phyloP scores from a whole-genome alignment of 192 early-diverging fungal species.

The Coemansia sp. region DNA sequence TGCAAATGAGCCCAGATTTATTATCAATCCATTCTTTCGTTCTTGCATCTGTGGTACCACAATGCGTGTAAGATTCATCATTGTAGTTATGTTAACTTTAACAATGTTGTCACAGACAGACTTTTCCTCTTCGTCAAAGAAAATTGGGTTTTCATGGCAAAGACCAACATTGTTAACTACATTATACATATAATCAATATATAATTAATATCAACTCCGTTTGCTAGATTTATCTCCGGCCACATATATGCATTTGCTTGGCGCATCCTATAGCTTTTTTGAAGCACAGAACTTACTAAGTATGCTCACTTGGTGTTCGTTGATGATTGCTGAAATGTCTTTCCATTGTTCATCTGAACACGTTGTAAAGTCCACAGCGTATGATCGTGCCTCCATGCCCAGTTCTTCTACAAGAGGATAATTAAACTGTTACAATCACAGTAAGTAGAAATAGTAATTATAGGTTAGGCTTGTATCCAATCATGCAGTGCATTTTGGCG shows the following conservation, averaged over 20 bases:
- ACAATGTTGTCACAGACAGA: slow-evolving; percentile 70
- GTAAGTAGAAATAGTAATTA: background rate
- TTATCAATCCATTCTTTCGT: slow-evolving; percentile 74
- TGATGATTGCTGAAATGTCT: slow-evolving; percentile 65
- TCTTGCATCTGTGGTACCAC: slow-evolving; percentile 75
- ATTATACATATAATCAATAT: background rate
- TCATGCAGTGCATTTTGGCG: background rate
- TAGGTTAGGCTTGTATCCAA: background rate
- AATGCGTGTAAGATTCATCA: slow-evolving; percentile 76
- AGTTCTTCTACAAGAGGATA: slow-evolving; percentile 17
- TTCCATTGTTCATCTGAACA: slow-evolving; percentile 39
- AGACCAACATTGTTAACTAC: slow-evolving; percentile 90
- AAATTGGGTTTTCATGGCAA: slow-evolving; percentile 82
- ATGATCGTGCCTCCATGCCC: slow-evolving; percentile 59
- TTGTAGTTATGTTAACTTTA: slow-evolving; percentile 77
- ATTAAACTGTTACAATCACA: background rate
- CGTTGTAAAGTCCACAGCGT: slow-evolving; percentile 77
- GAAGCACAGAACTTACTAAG: slow-evolving; percentile 18
- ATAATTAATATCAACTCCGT: slow-evolving; percentile 5
- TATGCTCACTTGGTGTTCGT: slow-evolving; percentile 44
- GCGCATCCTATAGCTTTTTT: too few species aligned
- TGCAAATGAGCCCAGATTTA: slow-evolving; percentile 89
- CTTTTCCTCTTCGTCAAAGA: slow-evolving; percentile 74
- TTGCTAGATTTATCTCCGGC: too few species aligned
- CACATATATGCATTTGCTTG: too few species aligned